Evolutionary conservation across 331 rosid species (phyloP).

Genomic region (Arachis monticola): DNA sequence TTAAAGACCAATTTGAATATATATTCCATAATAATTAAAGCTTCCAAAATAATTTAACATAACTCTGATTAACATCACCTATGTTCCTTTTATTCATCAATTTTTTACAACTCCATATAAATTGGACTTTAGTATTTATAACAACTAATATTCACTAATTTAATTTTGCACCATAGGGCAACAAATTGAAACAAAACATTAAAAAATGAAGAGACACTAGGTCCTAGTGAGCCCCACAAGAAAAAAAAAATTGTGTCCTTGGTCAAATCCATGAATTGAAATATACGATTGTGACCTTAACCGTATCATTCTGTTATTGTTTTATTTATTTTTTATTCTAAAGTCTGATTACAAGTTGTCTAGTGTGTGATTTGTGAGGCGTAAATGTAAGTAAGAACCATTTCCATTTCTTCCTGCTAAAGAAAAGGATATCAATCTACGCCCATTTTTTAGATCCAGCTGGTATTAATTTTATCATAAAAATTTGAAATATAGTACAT

Average conservation of each 20-base stretch:
- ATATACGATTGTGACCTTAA: constrained; percentile 2
- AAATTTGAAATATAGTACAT: background rate
- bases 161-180: background rate
- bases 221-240: background rate
- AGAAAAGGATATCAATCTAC: constrained; percentile 27
- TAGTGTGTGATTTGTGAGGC: constrained; percentile 1
- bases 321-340: background rate
- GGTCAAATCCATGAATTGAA: background rate
- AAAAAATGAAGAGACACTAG: background rate
- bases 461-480: background rate
- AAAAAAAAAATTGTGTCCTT: background rate
- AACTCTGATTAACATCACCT: background rate
- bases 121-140: background rate
- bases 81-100: background rate
- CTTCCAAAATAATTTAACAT: background rate
- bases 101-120: background rate
- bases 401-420: constrained; percentile 15
- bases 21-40: background rate
- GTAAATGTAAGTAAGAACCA: constrained; percentile 1
- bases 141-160: background rate
- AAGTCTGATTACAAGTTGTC: constrained; percentile 4
- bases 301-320: constrained; percentile 7
- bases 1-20: no score
- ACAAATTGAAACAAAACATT: no score
- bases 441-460: background rate